Conservation (phyloP, 805 yeast species). For the Metschnikowia baotianmanensis region DNA sequence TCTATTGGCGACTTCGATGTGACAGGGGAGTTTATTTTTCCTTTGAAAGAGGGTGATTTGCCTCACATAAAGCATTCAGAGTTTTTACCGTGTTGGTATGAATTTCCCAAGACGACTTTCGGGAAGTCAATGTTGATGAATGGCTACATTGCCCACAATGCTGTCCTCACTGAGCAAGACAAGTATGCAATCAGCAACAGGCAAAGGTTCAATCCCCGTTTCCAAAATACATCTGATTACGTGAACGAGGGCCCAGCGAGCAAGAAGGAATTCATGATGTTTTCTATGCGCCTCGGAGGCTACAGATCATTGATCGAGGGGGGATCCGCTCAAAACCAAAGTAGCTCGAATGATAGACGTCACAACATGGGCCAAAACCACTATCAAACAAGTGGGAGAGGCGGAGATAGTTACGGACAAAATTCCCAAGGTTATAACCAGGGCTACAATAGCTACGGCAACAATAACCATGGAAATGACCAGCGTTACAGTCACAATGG, state of each 20-base stretch:
- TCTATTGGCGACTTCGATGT: slow-evolving; percentile 36
- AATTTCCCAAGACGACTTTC: slow-evolving; percentile 55
- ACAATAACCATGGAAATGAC: neutral
- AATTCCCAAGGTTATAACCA: slow-evolving; percentile 15
- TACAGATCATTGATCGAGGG: slow-evolving; percentile 28
- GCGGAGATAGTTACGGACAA: neutral
- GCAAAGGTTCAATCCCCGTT: slow-evolving; percentile 16
- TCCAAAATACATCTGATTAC: slow-evolving; percentile 26
- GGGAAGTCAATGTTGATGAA: slow-evolving; percentile 83
- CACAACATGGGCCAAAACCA: slow-evolving; percentile 6
- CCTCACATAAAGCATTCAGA: slow-evolving; percentile 41
- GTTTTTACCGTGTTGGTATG: slow-evolving; percentile 49
- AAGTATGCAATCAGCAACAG: slow-evolving; percentile 57
- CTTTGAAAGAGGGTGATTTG: slow-evolving; percentile 47
- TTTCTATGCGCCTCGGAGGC: slow-evolving; percentile 39
- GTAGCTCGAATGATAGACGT: slow-evolving; percentile 4
- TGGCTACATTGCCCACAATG: slow-evolving; percentile 66
- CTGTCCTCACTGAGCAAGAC: slow-evolving; percentile 67
- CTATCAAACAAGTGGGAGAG: slow-evolving; percentile 5
- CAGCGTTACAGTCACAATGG: slow-evolving; percentile 14
- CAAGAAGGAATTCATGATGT: slow-evolving; percentile 28
- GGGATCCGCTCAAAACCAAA: slow-evolving; percentile 7
- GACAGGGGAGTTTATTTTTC: slow-evolving; percentile 38
- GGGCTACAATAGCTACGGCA: slow-evolving; percentile 14
- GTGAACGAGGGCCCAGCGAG: slow-evolving; percentile 43